A percentile compares a stretch with the other conserved stretches of the same genome.
Evolutionary conservation across 352 stramenopile species (phyloP).

Genomic region (Pythium guiyangense): DNA sequence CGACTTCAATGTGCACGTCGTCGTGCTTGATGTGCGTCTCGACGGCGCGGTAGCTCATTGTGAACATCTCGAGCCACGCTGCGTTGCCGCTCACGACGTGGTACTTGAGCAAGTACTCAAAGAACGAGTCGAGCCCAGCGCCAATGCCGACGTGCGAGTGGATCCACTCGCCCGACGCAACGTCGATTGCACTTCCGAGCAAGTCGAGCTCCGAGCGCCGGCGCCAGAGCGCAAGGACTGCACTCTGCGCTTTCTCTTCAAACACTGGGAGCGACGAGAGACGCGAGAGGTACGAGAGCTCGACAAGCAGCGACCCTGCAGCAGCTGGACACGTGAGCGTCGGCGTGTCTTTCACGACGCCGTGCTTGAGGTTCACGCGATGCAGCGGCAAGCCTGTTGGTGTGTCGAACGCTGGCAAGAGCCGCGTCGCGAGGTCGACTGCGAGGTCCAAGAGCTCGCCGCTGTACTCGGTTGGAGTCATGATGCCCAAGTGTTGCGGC

Average conservation of each 20-base stretch:
- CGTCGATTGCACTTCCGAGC: conserved; percentile 94
- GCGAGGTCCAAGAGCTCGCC: conserved; percentile 93
- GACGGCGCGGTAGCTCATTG: conserved; percentile 70
- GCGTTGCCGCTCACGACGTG: conserved; percentile 94
- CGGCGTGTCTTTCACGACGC: conserved; percentile 66
- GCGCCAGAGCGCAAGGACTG: conserved; percentile 74
- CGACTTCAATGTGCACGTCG: conserved; percentile 79
- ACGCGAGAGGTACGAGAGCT: conserved; percentile 95
- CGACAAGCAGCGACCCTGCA: conserved; percentile 94
- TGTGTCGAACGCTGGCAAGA: conserved; percentile 97
- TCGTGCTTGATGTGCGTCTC: conserved; percentile 74
- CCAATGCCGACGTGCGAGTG: conserved; percentile 84
- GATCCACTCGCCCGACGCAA: conserved; percentile 80
- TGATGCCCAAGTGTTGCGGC: conserved; percentile 39
- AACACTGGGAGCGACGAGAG: conserved; percentile 53
- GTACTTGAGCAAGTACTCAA: conserved; percentile 98
- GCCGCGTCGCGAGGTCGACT: conserved; percentile 90
- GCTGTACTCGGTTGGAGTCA: conserved; percentile 81
- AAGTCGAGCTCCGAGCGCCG: conserved; percentile 85
- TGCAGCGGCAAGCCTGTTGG: conserved; percentile 94
- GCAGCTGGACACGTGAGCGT: conserved; percentile 93
- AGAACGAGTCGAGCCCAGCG: conserved; percentile 95
- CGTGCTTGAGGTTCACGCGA: conserved; percentile 91
- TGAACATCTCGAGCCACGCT: conserved; percentile 92
- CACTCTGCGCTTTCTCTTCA: conserved; percentile 49